Evolutionary conservation across 768 basidiomycete genomes (phyloP).

Genomic region (Rhodotorula diobovata): DNA sequence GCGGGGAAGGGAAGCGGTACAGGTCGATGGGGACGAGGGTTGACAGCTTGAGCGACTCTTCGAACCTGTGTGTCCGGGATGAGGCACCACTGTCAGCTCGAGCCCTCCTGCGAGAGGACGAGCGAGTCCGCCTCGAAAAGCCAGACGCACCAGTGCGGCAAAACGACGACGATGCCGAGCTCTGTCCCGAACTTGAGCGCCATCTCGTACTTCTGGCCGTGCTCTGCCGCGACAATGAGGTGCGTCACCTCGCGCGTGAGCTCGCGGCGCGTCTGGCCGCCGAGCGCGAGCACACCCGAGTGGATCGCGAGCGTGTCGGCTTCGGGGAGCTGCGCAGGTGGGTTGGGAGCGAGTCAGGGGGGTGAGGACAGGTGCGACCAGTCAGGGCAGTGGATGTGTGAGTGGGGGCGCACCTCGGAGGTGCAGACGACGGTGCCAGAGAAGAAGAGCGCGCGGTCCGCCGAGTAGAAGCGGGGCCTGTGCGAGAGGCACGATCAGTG

Average conservation of each 20-base stretch:
- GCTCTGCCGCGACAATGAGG: conserved; percentile 60
- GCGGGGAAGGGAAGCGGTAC: conserved; percentile 59
- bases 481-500: too few species aligned
- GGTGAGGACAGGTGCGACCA: not conserved
- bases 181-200: conserved; percentile 50
- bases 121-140: not conserved
- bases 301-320: conserved; percentile 68
- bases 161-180: conserved; percentile 60
- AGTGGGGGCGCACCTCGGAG: conserved; percentile 55
- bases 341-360: not conserved
- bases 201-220: conserved; percentile 56
- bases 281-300: conserved; percentile 67
- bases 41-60: conserved; percentile 55
- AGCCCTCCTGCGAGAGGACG: not conserved
- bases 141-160: conserved; percentile 71
- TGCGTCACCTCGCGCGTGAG: conserved; percentile 84
- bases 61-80: conserved; percentile 50
- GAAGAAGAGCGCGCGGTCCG: conserved; percentile 72
- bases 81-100: not conserved
- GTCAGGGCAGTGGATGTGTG: too few species aligned
- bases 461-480: conserved; percentile 57
- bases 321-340: conserved; percentile 54
- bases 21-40: conserved; percentile 41
- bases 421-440: conserved; percentile 74
- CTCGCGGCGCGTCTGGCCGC: conserved; percentile 72